Evolutionary conservation across 257 asterid genomes (phyloP).

Genomic region (Prunella vulgaris): DNA sequence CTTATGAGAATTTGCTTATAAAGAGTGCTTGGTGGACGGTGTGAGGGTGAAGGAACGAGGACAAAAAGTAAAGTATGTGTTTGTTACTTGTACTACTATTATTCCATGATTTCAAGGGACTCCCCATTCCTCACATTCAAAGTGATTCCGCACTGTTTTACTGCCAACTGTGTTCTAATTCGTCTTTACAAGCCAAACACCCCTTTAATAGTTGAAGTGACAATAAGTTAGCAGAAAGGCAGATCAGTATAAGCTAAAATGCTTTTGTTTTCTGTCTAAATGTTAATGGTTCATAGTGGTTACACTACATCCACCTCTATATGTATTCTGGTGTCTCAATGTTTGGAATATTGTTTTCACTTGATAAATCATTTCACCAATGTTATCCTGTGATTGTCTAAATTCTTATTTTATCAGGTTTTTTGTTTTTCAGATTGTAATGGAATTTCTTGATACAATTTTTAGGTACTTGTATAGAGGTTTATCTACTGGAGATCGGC

Average conservation of each 20-base stretch:
- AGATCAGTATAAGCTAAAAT: not conserved
- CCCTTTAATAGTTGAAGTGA: not conserved
- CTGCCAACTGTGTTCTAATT: not conserved
- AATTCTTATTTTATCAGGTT: not conserved
- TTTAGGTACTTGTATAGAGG: constrained; percentile 91
- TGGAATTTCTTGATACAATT: constrained; percentile 13
- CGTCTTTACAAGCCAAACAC: not conserved
- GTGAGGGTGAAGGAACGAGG: not conserved
- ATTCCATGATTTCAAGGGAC: not conserved
- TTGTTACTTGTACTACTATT: not conserved
- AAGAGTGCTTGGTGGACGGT: not conserved
- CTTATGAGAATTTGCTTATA: not conserved
- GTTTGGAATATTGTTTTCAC: not conserved
- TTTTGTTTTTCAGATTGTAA: not conserved
- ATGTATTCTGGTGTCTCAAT: not conserved
- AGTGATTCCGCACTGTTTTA: not conserved
- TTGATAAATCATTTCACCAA: not conserved
- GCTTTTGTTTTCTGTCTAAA: not conserved
- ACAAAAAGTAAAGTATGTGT: not conserved
- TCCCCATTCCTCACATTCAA: not conserved
- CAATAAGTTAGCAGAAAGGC: not conserved
- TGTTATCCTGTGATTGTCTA: not conserved
- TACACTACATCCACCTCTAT: not conserved
- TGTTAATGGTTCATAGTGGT: not conserved
- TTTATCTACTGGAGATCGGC: constrained; percentile 94